Percentiles rank a stretch among this genome's conserved stretches.
phyloP scores from a whole-genome alignment of 2,329 filamentous ascomycete genomes.

The Fusarium xyrophilum region DNA sequence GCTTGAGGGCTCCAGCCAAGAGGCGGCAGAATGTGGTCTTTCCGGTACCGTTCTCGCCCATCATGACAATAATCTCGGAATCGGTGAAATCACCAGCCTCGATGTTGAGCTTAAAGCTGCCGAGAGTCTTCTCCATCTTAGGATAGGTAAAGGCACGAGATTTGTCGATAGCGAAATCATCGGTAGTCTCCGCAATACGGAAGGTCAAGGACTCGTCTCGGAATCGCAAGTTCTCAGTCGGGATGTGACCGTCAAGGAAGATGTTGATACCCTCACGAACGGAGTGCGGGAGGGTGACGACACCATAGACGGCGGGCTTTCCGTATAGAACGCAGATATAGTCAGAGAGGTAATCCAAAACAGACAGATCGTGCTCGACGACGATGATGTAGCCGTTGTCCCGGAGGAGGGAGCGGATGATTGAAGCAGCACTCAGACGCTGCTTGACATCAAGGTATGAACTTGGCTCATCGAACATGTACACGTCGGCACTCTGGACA shows the following conservation, averaged over 20 bases:
- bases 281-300: conserved; percentile 92
- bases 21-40: conserved; percentile 99
- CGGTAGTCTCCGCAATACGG: conserved; percentile 86
- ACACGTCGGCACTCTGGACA: conserved; percentile 94
- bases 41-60: conserved; percentile 99
- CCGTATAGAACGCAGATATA: conserved; percentile 98
- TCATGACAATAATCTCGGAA: conserved; percentile 99
- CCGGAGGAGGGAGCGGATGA: conserved; percentile 89
- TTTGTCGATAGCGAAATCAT: conserved; percentile 87
- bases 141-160: conserved; percentile 87
- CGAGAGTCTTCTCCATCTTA: conserved; percentile 89
- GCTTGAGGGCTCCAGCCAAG: conserved; percentile 90
- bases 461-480: conserved; percentile 99
- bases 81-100: conserved; percentile 90
- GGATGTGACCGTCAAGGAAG: conserved; percentile 97
- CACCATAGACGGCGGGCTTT: conserved; percentile 93
- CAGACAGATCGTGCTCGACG: conserved; percentile 98
- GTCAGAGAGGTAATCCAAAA: conserved; percentile 97
- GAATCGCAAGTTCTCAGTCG: conserved; percentile 98
- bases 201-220: conserved; percentile 96
- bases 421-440: conserved; percentile 87
- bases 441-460: conserved; percentile 99
- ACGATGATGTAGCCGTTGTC: conserved; percentile 97
- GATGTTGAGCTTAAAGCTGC: conserved; percentile 83
- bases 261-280: conserved; percentile 99